Conservation (phyloP, 192 early-diverging fungal genomes). For the Spizellomyces sp. region DNA sequence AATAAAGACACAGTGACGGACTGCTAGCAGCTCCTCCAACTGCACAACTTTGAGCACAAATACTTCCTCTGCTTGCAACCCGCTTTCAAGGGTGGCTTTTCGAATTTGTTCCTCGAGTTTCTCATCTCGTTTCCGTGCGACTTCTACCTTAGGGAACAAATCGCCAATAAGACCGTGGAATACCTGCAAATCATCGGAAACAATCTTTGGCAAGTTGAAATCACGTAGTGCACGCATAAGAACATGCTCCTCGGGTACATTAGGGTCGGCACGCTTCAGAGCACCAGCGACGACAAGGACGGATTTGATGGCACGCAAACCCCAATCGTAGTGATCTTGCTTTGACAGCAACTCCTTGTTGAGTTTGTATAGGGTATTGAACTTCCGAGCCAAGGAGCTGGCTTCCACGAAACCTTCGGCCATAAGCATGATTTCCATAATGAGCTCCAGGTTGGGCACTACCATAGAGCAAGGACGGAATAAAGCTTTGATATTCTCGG, state of each 20-base stretch:
- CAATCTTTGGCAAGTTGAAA: constrained; percentile 72
- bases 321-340: constrained; percentile 75
- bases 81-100: constrained; percentile 64
- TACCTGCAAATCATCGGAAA: constrained; percentile 65
- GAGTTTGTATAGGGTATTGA: constrained; percentile 67
- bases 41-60: constrained; percentile 68
- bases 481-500: constrained; percentile 70
- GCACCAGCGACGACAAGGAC: constrained; percentile 68
- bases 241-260: constrained; percentile 65
- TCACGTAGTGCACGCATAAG: constrained; percentile 69
- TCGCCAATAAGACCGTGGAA: constrained; percentile 69
- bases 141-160: constrained; percentile 66
- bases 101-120: constrained; percentile 62
- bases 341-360: constrained; percentile 66
- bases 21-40: constrained; percentile 64
- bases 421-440: constrained; percentile 74
- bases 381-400: constrained; percentile 61
- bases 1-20: constrained; percentile 71
- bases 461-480: constrained; percentile 70
- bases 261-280: constrained; percentile 61
- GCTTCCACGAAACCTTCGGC: constrained; percentile 73
- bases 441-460: constrained; percentile 67
- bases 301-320: constrained; percentile 67
- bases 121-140: constrained; percentile 60
- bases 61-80: constrained; percentile 66